phyloP scores from a whole-genome alignment of 768 basidiomycete genomes.

The Ramaria sp. region DNA sequence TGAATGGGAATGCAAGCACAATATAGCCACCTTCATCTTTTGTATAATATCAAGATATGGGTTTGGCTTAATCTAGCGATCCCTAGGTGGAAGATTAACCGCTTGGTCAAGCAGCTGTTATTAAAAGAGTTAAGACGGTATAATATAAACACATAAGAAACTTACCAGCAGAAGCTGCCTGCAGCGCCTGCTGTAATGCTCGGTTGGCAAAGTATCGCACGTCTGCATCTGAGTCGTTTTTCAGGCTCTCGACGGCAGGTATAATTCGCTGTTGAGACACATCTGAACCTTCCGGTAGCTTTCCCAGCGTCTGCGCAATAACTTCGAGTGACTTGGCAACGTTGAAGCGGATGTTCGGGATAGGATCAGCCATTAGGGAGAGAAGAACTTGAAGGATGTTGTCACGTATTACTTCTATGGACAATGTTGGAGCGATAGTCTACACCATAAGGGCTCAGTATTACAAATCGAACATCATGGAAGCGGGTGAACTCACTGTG shows the following conservation, averaged over 20 bases:
- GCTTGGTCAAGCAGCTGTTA: neutral
- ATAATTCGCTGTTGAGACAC: slow-evolving; percentile 64
- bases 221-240: slow-evolving; percentile 87
- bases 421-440: slow-evolving; percentile 93
- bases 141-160: neutral
- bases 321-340: slow-evolving; percentile 93
- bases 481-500: slow-evolving; percentile 46
- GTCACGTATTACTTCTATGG: slow-evolving; percentile 68
- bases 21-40: neutral
- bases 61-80: neutral
- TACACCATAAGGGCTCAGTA: slow-evolving; percentile 21
- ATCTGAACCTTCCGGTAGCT: slow-evolving; percentile 55
- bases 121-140: neutral
- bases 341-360: slow-evolving; percentile 99
- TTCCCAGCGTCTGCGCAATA: slow-evolving; percentile 60
- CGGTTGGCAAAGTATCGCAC: slow-evolving; percentile 88
- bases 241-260: slow-evolving; percentile 78
- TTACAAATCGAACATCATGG: neutral
- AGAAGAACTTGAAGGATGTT: slow-evolving; percentile 80
- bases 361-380: slow-evolving; percentile 76
- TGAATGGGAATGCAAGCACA: neutral
- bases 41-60: neutral
- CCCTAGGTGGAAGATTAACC: neutral
- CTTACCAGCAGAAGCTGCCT: slow-evolving; percentile 17
- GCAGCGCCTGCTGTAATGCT: slow-evolving; percentile 52